Base-by-base conservation (phyloP, 768 basidiomycete genomes). In the Leccinum boreale region DNA sequence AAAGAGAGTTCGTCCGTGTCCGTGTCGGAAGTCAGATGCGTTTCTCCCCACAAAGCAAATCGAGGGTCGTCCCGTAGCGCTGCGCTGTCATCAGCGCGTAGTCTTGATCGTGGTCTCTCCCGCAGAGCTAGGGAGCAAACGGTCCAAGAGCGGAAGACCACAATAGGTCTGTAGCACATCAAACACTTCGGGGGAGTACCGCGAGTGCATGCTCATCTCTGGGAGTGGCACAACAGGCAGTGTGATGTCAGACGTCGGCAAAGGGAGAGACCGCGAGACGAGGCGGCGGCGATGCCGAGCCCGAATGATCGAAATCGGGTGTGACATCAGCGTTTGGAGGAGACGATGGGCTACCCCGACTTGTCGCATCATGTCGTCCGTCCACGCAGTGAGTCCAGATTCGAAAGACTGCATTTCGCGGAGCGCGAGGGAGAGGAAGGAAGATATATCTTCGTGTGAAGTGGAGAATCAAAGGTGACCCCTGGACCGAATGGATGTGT, bases 11-110 rank as follows among this genome's bases (percentile, higher is more conserved):
- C 73, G 49, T 79, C 77, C 44, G 24, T 24, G 73, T 74, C 72
- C 5, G 52, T 35, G 5, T 73, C 71, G 1, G 65, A 53, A 5
- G 70, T 71, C 4, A 69, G 57, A 23, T 74, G 64, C 15, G 79
- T 73, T 62, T 86, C 84, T 26, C 91, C 93, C 94, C 94, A 97
- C 7, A 96, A 85, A 35, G 93, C 91, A 67, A 96, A 95, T 0
- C 94, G 83, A 17, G 94, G 92, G 63, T 97, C 94, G 61, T 94
- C 89, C 14, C 86, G 82, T 7, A 92, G 92, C 1, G 87, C 82
- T 12, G 85, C 85, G 28, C 80, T 83, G 56, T 87, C 83, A 35
- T 89, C 86, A 0, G 81, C 70, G 24, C 82, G 79, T 14, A 90
- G 70, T 76, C 68, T 83, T 86, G 71, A 90, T 86, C 26, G 90